Base-by-base conservation (phyloP, 345 rosid genomes). In the Eucalyptus erythrocorys region DNA sequence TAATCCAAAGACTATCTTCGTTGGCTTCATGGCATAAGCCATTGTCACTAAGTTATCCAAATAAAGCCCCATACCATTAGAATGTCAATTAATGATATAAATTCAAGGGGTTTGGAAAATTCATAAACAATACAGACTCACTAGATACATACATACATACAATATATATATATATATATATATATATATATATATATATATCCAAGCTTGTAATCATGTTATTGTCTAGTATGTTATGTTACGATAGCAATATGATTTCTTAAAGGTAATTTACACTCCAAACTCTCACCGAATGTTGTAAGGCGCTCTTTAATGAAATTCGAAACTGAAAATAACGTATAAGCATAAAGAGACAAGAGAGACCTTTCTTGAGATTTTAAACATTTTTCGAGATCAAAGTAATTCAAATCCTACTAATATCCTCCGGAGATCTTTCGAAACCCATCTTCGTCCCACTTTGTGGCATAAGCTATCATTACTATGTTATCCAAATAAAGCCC, bases 11-110 rank as follows among this genome's bases (percentile, higher is more conserved):
- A 88, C 90, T 5, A 88, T 88, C 87, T 89, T 89, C 12, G 47
- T 87, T 19, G 88, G 88, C 82, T 89, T 89, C 88, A 86, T 85
- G 5, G 86, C 87, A 42, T 87, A 89, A 51, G 88, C 88, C 88
- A 89, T 87, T 86, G 13, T 51, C 81, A 47, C 40, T 64, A 30
- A 32, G 34, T 64, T 61, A 61, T 61, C 71, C 71, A 61, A 61
- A 61, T 61, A 61, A 61, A 13, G 17, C 8, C 19, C 32, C 17
- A 64, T 64, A 27, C 17, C 32, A 64, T 64, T 37, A 64, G 17
- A 64, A 64, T 64, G 32, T 64, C 19, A 64, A 64, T 30, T 64
- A 61, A 1, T 27, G 68, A 13, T 61, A 64, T 64, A 64, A 32
- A 64, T 32, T 13, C 68, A 30, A 30, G 71, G 34, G 71, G 34